These are phyloP conservation scores for Boeremia exigua DNA, from an alignment of 2,329 filamentous ascomycete species.

Conservation along the genomic window DNA sequence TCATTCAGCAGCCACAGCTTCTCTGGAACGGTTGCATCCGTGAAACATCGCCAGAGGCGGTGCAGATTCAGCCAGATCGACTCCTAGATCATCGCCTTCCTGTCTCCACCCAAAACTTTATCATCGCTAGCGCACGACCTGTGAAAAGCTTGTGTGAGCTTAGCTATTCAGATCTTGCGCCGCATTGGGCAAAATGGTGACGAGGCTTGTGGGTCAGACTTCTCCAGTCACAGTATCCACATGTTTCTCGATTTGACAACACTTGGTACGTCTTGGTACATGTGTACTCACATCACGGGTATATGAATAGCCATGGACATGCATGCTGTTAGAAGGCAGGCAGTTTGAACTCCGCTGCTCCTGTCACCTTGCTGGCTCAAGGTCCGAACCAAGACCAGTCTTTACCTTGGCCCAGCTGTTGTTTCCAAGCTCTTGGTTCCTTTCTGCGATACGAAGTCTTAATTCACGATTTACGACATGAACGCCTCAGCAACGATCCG, in stretches of 20 bases:
- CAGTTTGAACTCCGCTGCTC: slow-evolving; percentile 7
- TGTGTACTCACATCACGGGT: background rate
- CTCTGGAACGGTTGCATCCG: background rate
- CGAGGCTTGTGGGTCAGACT: slow-evolving; percentile 25
- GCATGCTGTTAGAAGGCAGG: background rate
- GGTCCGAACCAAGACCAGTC: background rate
- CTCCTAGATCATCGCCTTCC: background rate
- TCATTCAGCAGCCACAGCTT: slow-evolving; percentile 2
- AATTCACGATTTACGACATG: slow-evolving; percentile 23
- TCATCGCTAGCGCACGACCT: slow-evolving; percentile 12
- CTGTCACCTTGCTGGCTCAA: slow-evolving; percentile 16
- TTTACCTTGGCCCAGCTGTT: background rate
- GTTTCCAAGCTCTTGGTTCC: background rate
- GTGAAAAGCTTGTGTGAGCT: slow-evolving; percentile 25
- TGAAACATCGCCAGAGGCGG: slow-evolving; percentile 15
- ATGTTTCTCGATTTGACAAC: background rate
- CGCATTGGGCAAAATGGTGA: slow-evolving; percentile 5
- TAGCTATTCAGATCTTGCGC: slow-evolving; percentile 2
- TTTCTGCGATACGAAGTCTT: slow-evolving; percentile 9
- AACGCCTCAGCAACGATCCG: slow-evolving; percentile 40
- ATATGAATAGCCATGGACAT: slow-evolving; percentile 5
- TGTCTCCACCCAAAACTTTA: slow-evolving; percentile 6
- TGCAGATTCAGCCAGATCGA: slow-evolving; percentile 11
- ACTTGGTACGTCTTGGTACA: slow-evolving; percentile 4
- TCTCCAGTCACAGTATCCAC: slow-evolving; percentile 17